Evolutionary conservation across 73 alveolate genomes (phyloP), one percentile per base, ranked within the genome.

Genomic region (Halteria grandinella): DNA sequence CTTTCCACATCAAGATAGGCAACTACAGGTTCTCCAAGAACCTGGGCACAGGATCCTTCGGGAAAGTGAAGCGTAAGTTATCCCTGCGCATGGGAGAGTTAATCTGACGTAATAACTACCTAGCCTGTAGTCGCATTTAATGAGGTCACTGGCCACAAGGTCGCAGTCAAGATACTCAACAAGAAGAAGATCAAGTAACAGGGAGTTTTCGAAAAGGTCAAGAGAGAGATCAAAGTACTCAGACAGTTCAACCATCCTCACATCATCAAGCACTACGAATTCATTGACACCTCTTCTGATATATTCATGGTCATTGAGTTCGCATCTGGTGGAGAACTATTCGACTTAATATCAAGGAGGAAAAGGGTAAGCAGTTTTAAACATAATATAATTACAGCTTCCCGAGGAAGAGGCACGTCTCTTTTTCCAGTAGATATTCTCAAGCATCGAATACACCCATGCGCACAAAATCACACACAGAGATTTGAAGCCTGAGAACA

Each of bases 1-100:
- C 62, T 14, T 72, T 52, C 21, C 43, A 55, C 29, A 55, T 70
- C 0, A 70, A 55, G 58, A 74, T 90, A 1, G 97, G 93, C 55
- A 79, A 80, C 75, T 90, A 90, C 69, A 51, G 84, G 25, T 60
- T 90, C 37, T 58, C 60, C 45, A 71, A 89, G 27, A 88, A 97
- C 24, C 72, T 94, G 74, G 98, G 98, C 15, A 95, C 82, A 51
- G 98, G 98, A 21, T 87, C 98, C n/a, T 94, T 94, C 69, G 98
- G 97, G 55, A 91, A 94, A 86, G 98, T 90, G 0, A 77, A 82
- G 73, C 50, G 96, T 89, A 90, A 81, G 25, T 33, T 37, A 10
- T 57, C 20, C 27, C 28, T 32, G 25, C 20, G 11, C 47, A 11
- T 5, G 5, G n/a, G 5, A 36, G 47, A 36, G 11, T 36, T 36